phyloP scores from a whole-genome alignment of 495 filamentous ascomycete species.

The Xylaria venustula region DNA sequence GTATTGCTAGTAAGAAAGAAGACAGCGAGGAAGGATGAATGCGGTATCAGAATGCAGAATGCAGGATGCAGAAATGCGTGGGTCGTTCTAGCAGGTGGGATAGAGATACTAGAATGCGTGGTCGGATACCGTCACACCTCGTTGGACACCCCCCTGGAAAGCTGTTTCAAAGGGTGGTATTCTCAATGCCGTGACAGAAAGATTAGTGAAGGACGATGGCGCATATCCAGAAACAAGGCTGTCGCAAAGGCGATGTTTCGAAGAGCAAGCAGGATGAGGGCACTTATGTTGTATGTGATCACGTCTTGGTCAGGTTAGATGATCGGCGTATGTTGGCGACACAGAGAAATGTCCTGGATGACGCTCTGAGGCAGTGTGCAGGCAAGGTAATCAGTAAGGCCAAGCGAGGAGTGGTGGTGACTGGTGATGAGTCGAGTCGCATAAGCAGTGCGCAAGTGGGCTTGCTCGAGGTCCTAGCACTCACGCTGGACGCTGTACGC shows the following conservation, averaged over 20 bases:
- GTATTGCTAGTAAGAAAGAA: conserved; percentile 2
- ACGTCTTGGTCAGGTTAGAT: neutral
- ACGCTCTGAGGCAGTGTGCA: neutral
- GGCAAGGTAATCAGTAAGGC: neutral
- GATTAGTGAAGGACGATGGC: neutral
- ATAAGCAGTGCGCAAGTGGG: neutral
- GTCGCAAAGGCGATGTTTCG: conserved; percentile 5
- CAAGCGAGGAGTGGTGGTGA: neutral
- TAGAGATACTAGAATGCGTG: neutral
- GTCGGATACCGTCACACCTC: conserved; percentile 14
- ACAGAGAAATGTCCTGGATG: neutral
- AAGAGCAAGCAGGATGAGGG: too few species aligned
- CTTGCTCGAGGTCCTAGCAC: conserved; percentile 1
- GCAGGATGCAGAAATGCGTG: neutral
- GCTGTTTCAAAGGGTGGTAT: conserved; percentile 22
- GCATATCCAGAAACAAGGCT: conserved; percentile 1
- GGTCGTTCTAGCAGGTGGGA: neutral
- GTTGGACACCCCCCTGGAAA: conserved; percentile 10
- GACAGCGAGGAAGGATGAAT: neutral
- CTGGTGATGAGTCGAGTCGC: conserved; percentile 11
- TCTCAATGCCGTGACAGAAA: conserved; percentile 15
- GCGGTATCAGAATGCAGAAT: conserved; percentile 3
- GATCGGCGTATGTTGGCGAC: neutral
- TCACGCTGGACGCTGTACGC: neutral
- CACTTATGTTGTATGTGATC: neutral